Evolutionary conservation across 331 rosid genomes (phyloP).

Genomic region (Saraca asoca): DNA sequence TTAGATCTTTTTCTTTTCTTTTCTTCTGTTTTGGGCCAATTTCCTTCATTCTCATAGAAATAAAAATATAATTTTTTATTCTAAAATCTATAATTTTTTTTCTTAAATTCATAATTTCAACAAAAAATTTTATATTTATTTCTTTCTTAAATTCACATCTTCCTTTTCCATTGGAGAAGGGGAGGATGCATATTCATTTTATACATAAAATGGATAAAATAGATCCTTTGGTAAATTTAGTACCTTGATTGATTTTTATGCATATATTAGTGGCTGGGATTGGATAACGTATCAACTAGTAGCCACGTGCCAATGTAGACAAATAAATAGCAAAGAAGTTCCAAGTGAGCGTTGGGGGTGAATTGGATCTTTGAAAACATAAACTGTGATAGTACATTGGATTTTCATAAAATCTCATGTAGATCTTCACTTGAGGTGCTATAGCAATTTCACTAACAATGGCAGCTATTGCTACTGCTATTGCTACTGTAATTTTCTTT

Average conservation of each 20-base stretch:
- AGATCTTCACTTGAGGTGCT: conserved; percentile 51
- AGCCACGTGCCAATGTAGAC: conserved; percentile 37
- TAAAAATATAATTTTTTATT: too few species aligned
- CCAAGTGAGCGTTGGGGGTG: conserved; percentile 13
- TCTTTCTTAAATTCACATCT: too few species aligned
- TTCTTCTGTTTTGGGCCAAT: too few species aligned
- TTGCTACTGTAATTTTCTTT: conserved; percentile 19
- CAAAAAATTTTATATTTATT: too few species aligned
- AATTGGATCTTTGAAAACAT: conserved; percentile 49
- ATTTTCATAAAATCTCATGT: conserved; percentile 37
- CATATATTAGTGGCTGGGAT: conserved; percentile 28
- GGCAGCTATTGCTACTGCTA: conserved; percentile 1
- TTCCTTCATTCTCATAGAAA: too few species aligned
- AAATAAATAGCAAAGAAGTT: conserved; percentile 31
- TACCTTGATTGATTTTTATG: neutral
- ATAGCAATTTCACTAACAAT: conserved; percentile 46
- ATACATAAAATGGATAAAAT: too few species aligned
- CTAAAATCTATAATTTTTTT: too few species aligned
- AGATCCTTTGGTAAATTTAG: too few species aligned
- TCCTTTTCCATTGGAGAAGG: too few species aligned
- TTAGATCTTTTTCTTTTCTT: too few species aligned
- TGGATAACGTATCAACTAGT: conserved; percentile 8
- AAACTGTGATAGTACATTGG: conserved; percentile 45
- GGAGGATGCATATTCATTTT: too few species aligned
- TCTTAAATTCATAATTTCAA: too few species aligned